Evolutionary conservation across 2,329 filamentous ascomycete species (phyloP).

Genomic region (Penicillium glabrum): DNA sequence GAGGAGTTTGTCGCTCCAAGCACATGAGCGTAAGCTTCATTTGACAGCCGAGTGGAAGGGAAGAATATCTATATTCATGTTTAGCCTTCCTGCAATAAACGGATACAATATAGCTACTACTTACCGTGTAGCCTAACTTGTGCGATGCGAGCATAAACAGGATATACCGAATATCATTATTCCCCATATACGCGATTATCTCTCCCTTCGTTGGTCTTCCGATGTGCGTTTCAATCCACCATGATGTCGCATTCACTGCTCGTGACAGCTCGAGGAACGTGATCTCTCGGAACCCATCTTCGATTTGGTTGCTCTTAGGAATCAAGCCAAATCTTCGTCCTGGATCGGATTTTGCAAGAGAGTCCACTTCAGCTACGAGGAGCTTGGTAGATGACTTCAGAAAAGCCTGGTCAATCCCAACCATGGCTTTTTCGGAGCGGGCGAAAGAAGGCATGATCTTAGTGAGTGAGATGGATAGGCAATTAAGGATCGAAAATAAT

Average conservation of each 20-base stretch:
- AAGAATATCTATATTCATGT: background rate
- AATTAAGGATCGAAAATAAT: background rate
- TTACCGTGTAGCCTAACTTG: constrained; percentile 1
- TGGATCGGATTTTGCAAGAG: background rate
- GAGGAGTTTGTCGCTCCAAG: background rate
- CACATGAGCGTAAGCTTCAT: background rate
- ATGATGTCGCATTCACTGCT: background rate
- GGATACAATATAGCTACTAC: no score
- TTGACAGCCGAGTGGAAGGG: background rate
- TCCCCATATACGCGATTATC: constrained; percentile 13
- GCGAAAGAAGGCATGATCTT: background rate
- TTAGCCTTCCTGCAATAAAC: no score
- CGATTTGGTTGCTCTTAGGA: background rate
- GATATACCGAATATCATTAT: constrained; percentile 20
- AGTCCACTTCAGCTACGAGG: background rate
- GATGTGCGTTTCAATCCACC: background rate
- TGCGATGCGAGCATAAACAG: constrained; percentile 15
- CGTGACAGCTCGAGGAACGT: background rate
- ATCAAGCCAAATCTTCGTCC: background rate
- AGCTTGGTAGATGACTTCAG: background rate
- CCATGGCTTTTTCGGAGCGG: background rate
- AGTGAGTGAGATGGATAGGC: background rate
- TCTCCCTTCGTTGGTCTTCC: background rate
- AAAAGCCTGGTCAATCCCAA: background rate
- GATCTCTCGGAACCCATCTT: background rate